Conservation (phyloP, 768 basidiomycete species). For the Tricholoma flavovirens region DNA sequence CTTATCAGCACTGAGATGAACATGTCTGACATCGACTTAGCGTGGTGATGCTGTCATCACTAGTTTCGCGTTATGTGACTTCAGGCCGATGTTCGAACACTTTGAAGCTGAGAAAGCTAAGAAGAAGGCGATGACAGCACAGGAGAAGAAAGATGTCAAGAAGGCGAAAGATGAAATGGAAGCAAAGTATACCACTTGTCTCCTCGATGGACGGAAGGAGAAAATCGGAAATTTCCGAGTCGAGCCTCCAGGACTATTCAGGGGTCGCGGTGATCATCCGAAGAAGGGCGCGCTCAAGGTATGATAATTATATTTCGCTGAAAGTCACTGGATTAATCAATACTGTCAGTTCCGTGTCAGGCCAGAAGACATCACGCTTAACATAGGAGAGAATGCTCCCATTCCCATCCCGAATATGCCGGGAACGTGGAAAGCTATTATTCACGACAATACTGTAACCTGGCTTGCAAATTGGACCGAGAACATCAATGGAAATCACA, state of each 20-base stretch:
- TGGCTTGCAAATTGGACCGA: constrained; percentile 99
- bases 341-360: constrained; percentile 66
- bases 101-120: constrained; percentile 89
- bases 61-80: constrained; percentile 80
- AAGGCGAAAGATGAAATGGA: constrained; percentile 80
- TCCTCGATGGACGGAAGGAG: constrained; percentile 95
- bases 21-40: constrained; percentile 29
- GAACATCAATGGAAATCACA: constrained; percentile 92
- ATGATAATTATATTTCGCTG: constrained; percentile 13
- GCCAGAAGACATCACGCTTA: constrained; percentile 94
- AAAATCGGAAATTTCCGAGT: constrained; percentile 98
- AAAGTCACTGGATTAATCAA: constrained; percentile 2
- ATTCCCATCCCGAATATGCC: constrained; percentile 87
- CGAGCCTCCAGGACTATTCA: constrained; percentile 97
- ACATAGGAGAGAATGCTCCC: constrained; percentile 74
- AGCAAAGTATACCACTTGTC: constrained; percentile 76
- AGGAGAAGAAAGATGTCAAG: constrained; percentile 91
- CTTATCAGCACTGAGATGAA: background rate
- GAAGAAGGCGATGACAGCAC: constrained; percentile 79
- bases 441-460: constrained; percentile 94
- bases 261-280: constrained; percentile 97
- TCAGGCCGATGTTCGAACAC: constrained; percentile 89
- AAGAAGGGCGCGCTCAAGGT: constrained; percentile 96
- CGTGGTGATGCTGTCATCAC: constrained; percentile 70
- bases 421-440: constrained; percentile 84